These are phyloP conservation scores for Phaeodactylum tricornutum DNA, from an alignment of 108 stramenopile species.

Conservation along the genomic window DNA sequence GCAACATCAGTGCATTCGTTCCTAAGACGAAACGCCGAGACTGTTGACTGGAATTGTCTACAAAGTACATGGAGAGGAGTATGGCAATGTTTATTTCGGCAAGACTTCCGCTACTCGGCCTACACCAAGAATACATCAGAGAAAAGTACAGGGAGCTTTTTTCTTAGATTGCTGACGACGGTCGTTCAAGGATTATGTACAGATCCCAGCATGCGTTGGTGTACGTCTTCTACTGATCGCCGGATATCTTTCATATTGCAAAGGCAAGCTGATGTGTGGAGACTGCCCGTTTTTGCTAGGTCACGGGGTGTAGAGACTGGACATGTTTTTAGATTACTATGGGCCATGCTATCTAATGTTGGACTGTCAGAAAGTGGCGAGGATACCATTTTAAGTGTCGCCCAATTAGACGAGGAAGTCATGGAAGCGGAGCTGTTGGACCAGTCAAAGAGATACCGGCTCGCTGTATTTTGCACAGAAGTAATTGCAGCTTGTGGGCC, in stretches of 20 bases:
- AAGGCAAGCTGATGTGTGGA: slow-evolving; percentile 41
- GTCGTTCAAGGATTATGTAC: slow-evolving; percentile 41
- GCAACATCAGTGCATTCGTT: slow-evolving; percentile 25
- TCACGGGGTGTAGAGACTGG: too few relatives aligned
- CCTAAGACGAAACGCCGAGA: background rate
- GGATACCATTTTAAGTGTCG: too few relatives aligned
- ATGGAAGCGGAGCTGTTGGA: too few relatives aligned
- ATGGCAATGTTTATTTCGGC: slow-evolving; percentile 49
- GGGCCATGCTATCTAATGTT: slow-evolving; percentile 5
- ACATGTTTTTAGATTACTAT: slow-evolving; percentile 7
- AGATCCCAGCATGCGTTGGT: slow-evolving; percentile 16
- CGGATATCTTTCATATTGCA: slow-evolving; percentile 31
- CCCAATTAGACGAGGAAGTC: too few relatives aligned
- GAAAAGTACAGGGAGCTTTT: slow-evolving; percentile 46
- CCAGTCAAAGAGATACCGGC: too few relatives aligned
- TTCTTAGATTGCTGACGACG: slow-evolving; percentile 46
- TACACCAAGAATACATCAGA: slow-evolving; percentile 27
- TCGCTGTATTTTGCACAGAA: too few relatives aligned
- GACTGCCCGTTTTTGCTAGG: slow-evolving; percentile 42
- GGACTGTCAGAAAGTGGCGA: slow-evolving; percentile 14
- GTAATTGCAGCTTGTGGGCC: too few relatives aligned
- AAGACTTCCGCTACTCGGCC: slow-evolving; percentile 46
- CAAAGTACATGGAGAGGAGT: slow-evolving; percentile 43
- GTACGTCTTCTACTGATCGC: slow-evolving; percentile 3
- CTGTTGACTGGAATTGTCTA: slow-evolving; percentile 10